These are phyloP conservation scores for Gossypium mustelinum DNA, from an alignment of 345 rosid species.

Conservation along the genomic window DNA sequence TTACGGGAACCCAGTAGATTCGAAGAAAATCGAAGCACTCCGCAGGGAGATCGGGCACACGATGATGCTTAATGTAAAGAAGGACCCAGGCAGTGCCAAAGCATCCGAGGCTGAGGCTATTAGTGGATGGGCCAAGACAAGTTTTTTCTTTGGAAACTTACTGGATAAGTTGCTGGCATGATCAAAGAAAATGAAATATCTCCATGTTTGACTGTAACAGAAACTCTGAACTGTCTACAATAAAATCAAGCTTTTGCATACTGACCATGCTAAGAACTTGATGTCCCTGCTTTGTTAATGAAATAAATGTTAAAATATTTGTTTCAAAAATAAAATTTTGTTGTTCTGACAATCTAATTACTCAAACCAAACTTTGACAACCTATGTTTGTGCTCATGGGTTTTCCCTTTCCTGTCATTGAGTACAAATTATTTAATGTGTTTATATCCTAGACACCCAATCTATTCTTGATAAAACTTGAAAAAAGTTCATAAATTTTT, in stretches of 20 bases:
- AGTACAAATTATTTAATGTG: no score
- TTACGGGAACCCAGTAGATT: conserved; percentile 27
- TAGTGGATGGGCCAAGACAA: conserved; percentile 69
- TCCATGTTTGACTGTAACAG: conserved; percentile 15
- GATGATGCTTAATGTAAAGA: conserved; percentile 77
- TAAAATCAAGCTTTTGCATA: not conserved
- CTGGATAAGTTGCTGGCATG: conserved; percentile 75
- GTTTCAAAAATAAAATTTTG: no score
- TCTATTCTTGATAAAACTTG: no score
- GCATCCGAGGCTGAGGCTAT: conserved; percentile 46
- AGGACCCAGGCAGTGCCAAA: conserved; percentile 42
- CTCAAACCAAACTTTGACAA: not conserved
- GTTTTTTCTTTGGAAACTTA: conserved; percentile 86
- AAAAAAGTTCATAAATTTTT: no score
- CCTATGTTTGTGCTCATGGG: no score
- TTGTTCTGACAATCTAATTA: not conserved
- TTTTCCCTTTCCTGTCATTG: no score
- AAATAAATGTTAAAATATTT: not conserved
- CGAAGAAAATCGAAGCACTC: conserved; percentile 70
- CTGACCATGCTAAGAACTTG: not conserved
- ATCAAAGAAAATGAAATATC: not conserved
- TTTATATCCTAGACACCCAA: no score
- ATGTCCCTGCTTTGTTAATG: not conserved
- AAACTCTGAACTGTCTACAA: not conserved
- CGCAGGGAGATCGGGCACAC: conserved; percentile 81